A percentile compares a stretch with the other conserved stretches of the same genome.
Conservation (phyloP, 176 grass and related monocot species). For the Chrysopogon serrulatus region DNA sequence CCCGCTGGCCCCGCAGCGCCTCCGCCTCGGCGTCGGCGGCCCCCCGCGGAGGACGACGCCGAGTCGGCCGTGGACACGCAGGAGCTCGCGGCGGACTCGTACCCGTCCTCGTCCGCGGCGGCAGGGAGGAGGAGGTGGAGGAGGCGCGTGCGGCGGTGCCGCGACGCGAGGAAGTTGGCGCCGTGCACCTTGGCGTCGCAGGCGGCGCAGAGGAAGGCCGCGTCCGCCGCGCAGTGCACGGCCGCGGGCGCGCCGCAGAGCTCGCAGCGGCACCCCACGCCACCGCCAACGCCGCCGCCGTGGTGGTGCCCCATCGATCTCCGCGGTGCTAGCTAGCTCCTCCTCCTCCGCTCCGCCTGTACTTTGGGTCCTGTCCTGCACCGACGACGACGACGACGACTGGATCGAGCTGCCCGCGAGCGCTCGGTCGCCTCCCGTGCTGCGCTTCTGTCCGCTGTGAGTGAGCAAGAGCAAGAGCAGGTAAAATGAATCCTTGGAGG, state of each 20-base stretch:
- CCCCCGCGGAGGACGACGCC: not conserved
- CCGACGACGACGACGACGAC: too few species aligned
- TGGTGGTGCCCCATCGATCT: conserved; percentile 3
- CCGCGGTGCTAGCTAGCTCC: not conserved
- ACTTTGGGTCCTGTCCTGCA: not conserved
- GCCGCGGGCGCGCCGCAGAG: conserved; percentile 44
- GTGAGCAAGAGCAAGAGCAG: too few species aligned
- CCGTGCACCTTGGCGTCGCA: conserved; percentile 88
- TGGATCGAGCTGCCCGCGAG: not conserved
- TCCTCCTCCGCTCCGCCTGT: not conserved
- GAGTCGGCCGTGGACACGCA: conserved; percentile 36
- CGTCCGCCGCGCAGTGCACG: conserved; percentile 83
- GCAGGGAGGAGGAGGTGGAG: too few species aligned
- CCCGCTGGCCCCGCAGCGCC: not conserved
- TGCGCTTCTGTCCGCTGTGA: not conserved
- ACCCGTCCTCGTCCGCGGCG: not conserved
- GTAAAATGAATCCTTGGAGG: not conserved
- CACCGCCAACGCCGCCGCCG: not conserved
- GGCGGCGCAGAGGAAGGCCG: conserved; percentile 53
- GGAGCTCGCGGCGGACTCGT: not conserved
- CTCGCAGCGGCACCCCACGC: conserved; percentile 19
- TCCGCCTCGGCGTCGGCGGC: not conserved
- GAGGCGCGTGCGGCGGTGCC: conserved; percentile 51
- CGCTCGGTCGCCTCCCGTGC: not conserved
- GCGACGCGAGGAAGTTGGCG: conserved; percentile 85